Conservation (phyloP, 2,329 filamentous ascomycete genomes). For the Colletotrichum sp. region DNA sequence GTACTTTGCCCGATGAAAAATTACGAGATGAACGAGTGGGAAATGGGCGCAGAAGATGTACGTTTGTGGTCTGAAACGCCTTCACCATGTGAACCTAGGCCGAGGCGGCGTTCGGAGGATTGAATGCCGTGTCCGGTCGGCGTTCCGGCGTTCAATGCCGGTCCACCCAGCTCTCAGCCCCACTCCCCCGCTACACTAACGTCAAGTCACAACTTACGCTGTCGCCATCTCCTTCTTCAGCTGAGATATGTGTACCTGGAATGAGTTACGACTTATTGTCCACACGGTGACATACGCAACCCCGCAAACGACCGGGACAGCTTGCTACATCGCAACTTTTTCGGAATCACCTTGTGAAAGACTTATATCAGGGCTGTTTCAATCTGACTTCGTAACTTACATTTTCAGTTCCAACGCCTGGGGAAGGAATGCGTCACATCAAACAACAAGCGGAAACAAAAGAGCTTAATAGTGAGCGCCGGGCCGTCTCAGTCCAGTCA, state of each 20-base stretch:
- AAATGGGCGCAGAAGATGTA: background rate
- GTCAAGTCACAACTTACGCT: background rate
- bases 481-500: background rate
- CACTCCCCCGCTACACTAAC: background rate
- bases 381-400: no score
- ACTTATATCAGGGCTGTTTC: no score
- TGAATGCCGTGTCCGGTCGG: background rate
- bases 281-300: background rate
- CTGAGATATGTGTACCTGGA: background rate
- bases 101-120: background rate
- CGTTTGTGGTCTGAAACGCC: background rate
- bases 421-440: background rate
- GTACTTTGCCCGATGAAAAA: background rate
- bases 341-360: background rate
- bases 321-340: background rate
- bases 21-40: background rate
- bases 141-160: background rate
- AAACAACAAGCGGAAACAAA: background rate
- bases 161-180: background rate
- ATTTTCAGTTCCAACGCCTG: no score
- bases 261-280: rapidly evolving
- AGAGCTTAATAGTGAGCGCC: background rate
- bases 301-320: background rate
- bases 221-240: background rate
- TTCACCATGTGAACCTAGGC: background rate